Percentiles rank a stretch among this genome's conserved stretches.
phyloP scores from a whole-genome alignment of 306 rosid species.

The Pachyrhizus erosus region DNA sequence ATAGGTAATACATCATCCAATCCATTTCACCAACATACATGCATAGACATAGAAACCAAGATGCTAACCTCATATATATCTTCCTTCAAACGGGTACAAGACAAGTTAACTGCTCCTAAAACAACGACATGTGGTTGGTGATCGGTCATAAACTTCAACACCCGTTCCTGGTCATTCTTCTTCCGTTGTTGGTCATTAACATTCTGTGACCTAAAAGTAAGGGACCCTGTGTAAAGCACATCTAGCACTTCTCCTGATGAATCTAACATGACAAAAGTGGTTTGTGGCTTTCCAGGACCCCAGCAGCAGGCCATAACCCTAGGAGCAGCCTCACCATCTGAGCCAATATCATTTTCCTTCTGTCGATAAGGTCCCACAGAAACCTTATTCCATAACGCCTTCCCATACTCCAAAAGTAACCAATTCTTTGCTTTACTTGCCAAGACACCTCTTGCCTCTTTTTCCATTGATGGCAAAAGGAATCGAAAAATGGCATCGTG shows the following conservation, averaged over 20 bases:
- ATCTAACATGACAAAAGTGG: slow-evolving; percentile 97
- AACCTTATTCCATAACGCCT: slow-evolving; percentile 85
- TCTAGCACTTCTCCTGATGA: slow-evolving; percentile 94
- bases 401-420: slow-evolving; percentile 90
- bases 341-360: slow-evolving; percentile 81
- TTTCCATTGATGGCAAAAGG: slow-evolving; percentile 94
- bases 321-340: slow-evolving; percentile 94
- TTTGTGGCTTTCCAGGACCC: slow-evolving; percentile 98
- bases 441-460: slow-evolving; percentile 86
- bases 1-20: neutral
- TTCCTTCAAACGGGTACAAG: slow-evolving; percentile 90
- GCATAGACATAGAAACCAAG: slow-evolving; percentile 31
- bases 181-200: slow-evolving; percentile 85
- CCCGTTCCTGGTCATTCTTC: slow-evolving; percentile 93
- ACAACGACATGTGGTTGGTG: slow-evolving; percentile 99
- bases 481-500: slow-evolving; percentile 84
- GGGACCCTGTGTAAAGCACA: slow-evolving; percentile 90
- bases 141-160: slow-evolving; percentile 96
- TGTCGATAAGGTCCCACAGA: slow-evolving; percentile 94
- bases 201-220: slow-evolving; percentile 84
- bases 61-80: slow-evolving; percentile 91
- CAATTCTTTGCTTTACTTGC: slow-evolving; percentile 79
- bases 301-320: slow-evolving; percentile 99
- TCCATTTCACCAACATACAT: slow-evolving; percentile 7
- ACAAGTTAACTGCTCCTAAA: slow-evolving; percentile 91